These are phyloP conservation scores for Alternaria ethzedia DNA, from an alignment of 2,329 filamentous ascomycete species.

Conservation along the genomic window DNA sequence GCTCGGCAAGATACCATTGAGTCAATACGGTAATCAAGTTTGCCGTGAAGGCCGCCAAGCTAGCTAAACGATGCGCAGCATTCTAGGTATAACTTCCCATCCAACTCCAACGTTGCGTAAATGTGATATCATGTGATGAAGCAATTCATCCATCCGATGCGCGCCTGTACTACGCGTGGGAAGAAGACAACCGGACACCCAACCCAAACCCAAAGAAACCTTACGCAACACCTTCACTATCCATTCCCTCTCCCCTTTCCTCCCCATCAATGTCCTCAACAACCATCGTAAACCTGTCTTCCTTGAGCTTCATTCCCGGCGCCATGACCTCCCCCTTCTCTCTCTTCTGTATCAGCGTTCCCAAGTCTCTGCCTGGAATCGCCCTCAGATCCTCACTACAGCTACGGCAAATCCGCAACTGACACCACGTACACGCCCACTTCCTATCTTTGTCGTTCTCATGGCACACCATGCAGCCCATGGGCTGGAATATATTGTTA, in stretches of 20 bases:
- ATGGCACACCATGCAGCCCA: conserved; percentile 47
- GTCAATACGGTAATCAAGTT: not conserved
- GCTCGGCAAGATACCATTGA: not conserved
- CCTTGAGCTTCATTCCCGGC: not conserved
- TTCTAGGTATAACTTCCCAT: not conserved
- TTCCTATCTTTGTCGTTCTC: conserved; percentile 29
- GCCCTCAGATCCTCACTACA: conserved; percentile 36
- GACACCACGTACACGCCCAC: conserved; percentile 48
- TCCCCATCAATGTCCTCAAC: conserved; percentile 7
- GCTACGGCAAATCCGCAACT: conserved; percentile 40
- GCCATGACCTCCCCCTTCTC: conserved; percentile 2
- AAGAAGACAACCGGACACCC: not conserved
- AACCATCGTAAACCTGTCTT: conserved; percentile 5
- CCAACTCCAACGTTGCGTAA: not conserved
- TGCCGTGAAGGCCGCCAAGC: not conserved
- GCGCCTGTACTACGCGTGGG: not conserved
- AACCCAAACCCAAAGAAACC: not conserved
- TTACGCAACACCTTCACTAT: not conserved
- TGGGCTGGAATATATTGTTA: conserved; percentile 41
- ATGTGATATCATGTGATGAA: not conserved
- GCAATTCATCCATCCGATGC: not conserved
- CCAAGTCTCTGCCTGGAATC: conserved; percentile 28
- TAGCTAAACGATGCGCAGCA: conserved; percentile 6
- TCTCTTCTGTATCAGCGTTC: conserved; percentile 21
- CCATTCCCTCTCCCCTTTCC: conserved; percentile 1